A percentile compares a stretch with the other conserved stretches of the same genome.
Evolutionary conservation across 2,329 filamentous ascomycete genomes (phyloP).

Genomic region (Talaromyces pinophilus): DNA sequence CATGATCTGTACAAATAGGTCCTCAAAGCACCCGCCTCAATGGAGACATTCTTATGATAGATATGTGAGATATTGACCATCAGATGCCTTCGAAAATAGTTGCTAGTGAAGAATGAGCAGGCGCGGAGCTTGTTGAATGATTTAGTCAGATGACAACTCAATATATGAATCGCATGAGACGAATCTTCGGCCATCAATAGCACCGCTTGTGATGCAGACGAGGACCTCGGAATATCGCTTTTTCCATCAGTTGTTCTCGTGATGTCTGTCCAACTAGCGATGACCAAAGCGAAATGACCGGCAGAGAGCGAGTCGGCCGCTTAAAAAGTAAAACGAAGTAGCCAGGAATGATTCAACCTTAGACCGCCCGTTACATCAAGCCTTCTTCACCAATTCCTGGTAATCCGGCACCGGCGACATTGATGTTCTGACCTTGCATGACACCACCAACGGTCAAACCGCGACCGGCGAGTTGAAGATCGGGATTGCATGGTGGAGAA

Average conservation of each 20-base stretch:
- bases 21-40: not conserved
- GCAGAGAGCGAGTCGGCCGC: constrained; percentile 4
- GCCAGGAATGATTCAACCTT: constrained; percentile 4
- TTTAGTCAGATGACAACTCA: not conserved
- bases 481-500: constrained; percentile 86
- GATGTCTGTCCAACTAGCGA: constrained; percentile 8
- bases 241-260: not conserved
- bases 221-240: not conserved
- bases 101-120: not conserved
- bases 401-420: constrained; percentile 51
- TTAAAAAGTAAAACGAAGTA: not conserved
- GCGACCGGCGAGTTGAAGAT: constrained; percentile 60
- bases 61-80: not conserved
- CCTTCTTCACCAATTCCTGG: constrained; percentile 50
- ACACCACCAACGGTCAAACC: constrained; percentile 44
- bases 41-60: not conserved
- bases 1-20: constrained; percentile 4
- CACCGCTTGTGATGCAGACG: not conserved
- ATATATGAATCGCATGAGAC: not conserved
- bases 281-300: not conserved
- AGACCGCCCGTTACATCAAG: constrained; percentile 34
- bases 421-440: constrained; percentile 51
- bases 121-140: not conserved
- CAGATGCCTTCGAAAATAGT: not conserved
- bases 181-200: not conserved